A percentile compares a stretch with the other conserved stretches of the same genome.
Evolutionary conservation across 1,284 basidiomycete species (phyloP).

Genomic region (Ceratobasidium sp.): DNA sequence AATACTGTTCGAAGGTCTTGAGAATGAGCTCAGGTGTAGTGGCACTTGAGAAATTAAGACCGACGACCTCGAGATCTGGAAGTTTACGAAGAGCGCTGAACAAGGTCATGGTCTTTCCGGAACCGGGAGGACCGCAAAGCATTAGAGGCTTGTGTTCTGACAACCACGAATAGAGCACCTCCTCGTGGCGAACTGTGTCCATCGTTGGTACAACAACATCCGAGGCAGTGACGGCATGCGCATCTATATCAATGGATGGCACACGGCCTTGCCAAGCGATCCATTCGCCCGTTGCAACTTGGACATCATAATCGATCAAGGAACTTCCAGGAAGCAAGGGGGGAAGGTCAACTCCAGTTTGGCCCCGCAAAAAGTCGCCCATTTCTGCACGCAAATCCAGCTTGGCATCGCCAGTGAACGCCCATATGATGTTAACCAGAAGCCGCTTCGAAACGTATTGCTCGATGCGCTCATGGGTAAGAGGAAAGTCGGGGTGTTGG

Average conservation of each 20-base stretch:
- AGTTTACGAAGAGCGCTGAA: constrained; percentile 98
- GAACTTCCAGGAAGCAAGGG: constrained; percentile 76
- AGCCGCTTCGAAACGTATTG: constrained; percentile 92
- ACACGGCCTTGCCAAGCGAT: constrained; percentile 90
- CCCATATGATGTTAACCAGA: constrained; percentile 94
- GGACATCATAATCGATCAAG: constrained; percentile 95
- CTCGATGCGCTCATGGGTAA: constrained; percentile 82
- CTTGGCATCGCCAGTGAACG: constrained; percentile 95
- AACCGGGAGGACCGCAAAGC: constrained; percentile 98
- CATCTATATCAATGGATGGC: constrained; percentile 95
- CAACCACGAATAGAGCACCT: constrained; percentile 97
- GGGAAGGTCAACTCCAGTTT: constrained; percentile 91
- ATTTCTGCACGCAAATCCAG: constrained; percentile 88
- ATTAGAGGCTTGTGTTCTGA: constrained; percentile 99
- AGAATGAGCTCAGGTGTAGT: constrained; percentile 97
- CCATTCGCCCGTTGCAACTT: constrained; percentile 88
- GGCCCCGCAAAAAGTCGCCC: constrained; percentile 85
- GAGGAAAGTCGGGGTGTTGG: constrained; percentile 94
- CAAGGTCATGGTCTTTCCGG: constrained; percentile 99
- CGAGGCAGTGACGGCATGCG: constrained; percentile 92
- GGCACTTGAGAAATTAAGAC: constrained; percentile 98
- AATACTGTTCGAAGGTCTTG: constrained; percentile 99
- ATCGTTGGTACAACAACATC: constrained; percentile 98
- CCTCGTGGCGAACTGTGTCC: constrained; percentile 98
- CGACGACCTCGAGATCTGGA: constrained; percentile 98